Percentiles rank a stretch among this genome's conserved stretches.
These are phyloP conservation scores for Syzygium malaccense DNA, from an alignment of 441 rosid genomes.

Conservation along the genomic window DNA sequence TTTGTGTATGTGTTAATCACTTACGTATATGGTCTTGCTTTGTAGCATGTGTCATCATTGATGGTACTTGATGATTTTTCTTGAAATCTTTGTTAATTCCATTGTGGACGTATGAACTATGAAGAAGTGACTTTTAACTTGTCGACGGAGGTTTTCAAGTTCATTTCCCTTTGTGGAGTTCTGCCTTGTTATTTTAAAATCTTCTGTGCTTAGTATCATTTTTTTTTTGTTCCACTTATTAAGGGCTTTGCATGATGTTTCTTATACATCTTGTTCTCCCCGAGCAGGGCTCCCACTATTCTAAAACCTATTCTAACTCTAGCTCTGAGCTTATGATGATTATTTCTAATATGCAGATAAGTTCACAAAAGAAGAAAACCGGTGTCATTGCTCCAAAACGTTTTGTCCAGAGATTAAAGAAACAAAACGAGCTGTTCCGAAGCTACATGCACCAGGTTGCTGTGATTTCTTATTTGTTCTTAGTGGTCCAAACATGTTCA, in stretches of 20 bases:
- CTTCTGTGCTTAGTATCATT: not conserved
- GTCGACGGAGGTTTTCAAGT: not conserved
- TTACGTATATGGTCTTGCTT: not conserved
- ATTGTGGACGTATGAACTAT: not conserved
- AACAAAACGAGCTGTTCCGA: slow-evolving; percentile 96
- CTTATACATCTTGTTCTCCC: not conserved
- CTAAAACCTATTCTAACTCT: not conserved
- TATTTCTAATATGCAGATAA: slow-evolving; percentile 48
- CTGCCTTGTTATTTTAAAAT: not conserved
- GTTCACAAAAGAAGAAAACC: slow-evolving; percentile 97
- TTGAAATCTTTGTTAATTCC: not conserved
- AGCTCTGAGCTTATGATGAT: not conserved
- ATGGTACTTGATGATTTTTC: not conserved
- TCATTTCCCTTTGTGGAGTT: not conserved
- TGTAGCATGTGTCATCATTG: not conserved
- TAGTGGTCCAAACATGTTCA: not conserved
- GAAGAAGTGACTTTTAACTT: not conserved
- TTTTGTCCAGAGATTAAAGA: slow-evolving; percentile 93
- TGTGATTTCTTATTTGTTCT: not conserved
- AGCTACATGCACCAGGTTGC: slow-evolving; percentile 99
- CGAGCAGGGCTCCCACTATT: not conserved
- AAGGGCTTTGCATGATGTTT: not conserved
- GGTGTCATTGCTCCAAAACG: slow-evolving; percentile 99
- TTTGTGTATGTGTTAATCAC: not conserved
- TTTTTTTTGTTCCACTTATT: not conserved